phyloP scores from a whole-genome alignment of 805 yeast genomes.

The Cyberlindnera suaveolens region DNA sequence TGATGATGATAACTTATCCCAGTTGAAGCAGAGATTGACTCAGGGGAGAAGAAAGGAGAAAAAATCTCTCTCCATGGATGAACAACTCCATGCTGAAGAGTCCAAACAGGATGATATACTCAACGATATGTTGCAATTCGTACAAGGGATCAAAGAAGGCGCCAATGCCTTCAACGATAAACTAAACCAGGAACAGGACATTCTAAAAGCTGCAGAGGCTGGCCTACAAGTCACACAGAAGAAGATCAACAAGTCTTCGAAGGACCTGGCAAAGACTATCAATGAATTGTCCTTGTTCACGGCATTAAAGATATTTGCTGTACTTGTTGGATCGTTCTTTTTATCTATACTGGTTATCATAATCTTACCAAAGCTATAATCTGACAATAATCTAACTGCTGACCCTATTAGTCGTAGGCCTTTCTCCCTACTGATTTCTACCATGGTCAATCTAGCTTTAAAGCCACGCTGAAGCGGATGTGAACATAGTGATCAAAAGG shows the following conservation, averaged over 20 bases:
- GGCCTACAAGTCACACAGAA: slow-evolving; percentile 34
- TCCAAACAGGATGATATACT: slow-evolving; percentile 31
- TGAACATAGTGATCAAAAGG: too few relatives aligned
- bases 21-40: slow-evolving; percentile 28
- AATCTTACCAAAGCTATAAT: slow-evolving; percentile 33
- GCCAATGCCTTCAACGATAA: slow-evolving; percentile 36
- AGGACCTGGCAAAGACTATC: slow-evolving; percentile 24
- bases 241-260: slow-evolving; percentile 27
- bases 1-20: slow-evolving; percentile 23
- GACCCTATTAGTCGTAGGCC: too few relatives aligned
- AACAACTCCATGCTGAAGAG: slow-evolving; percentile 31
- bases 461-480: too few relatives aligned
- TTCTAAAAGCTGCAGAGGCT: slow-evolving; percentile 34
- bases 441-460: too few relatives aligned
- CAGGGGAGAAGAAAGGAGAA: slow-evolving; percentile 13
- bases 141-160: slow-evolving; percentile 31
- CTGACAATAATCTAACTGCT: too few relatives aligned
- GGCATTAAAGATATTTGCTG: slow-evolving; percentile 24
- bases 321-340: slow-evolving; percentile 23
- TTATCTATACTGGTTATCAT: slow-evolving; percentile 30
- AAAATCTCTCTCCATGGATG: slow-evolving; percentile 23
- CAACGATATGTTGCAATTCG: slow-evolving; percentile 33
- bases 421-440: too few relatives aligned
- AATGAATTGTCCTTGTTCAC: slow-evolving; percentile 25
- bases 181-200: slow-evolving; percentile 31